A percentile compares a stretch with the other conserved stretches of the same genome.
These are phyloP conservation scores for Fraxinus albicans DNA, from an alignment of 305 asterid species.

Conservation along the genomic window DNA sequence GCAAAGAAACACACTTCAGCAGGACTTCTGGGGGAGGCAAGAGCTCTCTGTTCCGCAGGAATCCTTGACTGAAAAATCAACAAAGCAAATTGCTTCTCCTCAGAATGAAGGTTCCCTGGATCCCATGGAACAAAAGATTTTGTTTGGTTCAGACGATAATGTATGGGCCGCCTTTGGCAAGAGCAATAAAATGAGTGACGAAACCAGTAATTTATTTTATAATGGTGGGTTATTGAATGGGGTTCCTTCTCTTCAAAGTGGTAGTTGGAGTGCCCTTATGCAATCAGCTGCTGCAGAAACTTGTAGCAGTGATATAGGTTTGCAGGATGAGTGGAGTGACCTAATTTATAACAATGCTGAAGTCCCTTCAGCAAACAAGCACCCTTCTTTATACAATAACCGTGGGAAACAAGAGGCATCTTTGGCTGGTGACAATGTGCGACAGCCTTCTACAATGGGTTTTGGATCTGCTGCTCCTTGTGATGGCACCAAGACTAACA, in stretches of 20 bases:
- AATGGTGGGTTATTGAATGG: constrained; percentile 46
- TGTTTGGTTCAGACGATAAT: constrained; percentile 88
- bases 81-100: constrained; percentile 37
- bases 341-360: constrained; percentile 41
- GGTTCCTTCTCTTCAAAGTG: constrained; percentile 62
- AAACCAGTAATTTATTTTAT: constrained; percentile 49
- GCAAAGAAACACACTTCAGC: constrained; percentile 42
- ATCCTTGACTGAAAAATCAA: constrained; percentile 39
- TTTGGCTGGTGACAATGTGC: constrained; percentile 34
- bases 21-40: constrained; percentile 40
- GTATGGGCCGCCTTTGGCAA: constrained; percentile 77
- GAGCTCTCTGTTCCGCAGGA: constrained; percentile 42
- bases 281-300: constrained; percentile 90
- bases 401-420: constrained; percentile 39
- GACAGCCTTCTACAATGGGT: constrained; percentile 35
- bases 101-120: constrained; percentile 64
- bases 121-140: constrained; percentile 81
- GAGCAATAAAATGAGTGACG: constrained; percentile 45
- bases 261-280: constrained; percentile 94
- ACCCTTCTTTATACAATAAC: constrained; percentile 29
- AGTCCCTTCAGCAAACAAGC: constrained; percentile 47
- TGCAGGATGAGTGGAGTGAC: constrained; percentile 74
- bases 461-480: constrained; percentile 38
- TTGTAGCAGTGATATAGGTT: constrained; percentile 53
- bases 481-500: constrained; percentile 31